Percentiles rank a stretch among this genome's conserved stretches.
phyloP scores from a whole-genome alignment of 2,329 filamentous ascomycete genomes.

The Neobulgaria alba region DNA sequence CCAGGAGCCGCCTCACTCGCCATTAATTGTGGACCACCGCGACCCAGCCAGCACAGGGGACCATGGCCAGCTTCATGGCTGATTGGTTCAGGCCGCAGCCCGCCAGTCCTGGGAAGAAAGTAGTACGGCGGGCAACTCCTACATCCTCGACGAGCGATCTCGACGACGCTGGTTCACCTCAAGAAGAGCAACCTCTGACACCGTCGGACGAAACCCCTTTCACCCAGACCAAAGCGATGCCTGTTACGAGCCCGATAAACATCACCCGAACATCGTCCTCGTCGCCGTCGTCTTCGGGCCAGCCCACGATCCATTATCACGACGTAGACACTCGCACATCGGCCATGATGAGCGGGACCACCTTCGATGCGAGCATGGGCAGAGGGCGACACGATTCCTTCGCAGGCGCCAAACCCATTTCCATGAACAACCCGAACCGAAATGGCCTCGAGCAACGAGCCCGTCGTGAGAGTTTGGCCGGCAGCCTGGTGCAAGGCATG shows the following conservation, averaged over 20 bases:
- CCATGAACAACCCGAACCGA: slow-evolving; percentile 55
- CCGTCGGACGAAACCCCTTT: not conserved
- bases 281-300: slow-evolving; percentile 31
- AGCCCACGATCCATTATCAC: slow-evolving; percentile 20
- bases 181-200: not conserved
- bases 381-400: slow-evolving; percentile 52
- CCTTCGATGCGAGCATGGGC: slow-evolving; percentile 47
- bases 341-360: slow-evolving; percentile 49
- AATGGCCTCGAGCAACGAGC: slow-evolving; percentile 47
- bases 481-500: slow-evolving; percentile 70
- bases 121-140: too few relatives aligned
- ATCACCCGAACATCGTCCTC: slow-evolving; percentile 29
- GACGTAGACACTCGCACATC: slow-evolving; percentile 28
- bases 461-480: slow-evolving; percentile 53
- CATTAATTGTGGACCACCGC: not conserved
- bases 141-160: too few relatives aligned
- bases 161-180: not conserved
- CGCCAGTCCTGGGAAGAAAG: too few relatives aligned
- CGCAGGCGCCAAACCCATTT: slow-evolving; percentile 55
- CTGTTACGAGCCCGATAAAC: slow-evolving; percentile 28
- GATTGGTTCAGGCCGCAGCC: not conserved
- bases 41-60: too few relatives aligned
- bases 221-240: slow-evolving; percentile 16
- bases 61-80: not conserved
- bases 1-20: too few relatives aligned